Evolutionary conservation across 352 stramenopile species (phyloP).

Genomic region (Phytopythium kandeliae): DNA sequence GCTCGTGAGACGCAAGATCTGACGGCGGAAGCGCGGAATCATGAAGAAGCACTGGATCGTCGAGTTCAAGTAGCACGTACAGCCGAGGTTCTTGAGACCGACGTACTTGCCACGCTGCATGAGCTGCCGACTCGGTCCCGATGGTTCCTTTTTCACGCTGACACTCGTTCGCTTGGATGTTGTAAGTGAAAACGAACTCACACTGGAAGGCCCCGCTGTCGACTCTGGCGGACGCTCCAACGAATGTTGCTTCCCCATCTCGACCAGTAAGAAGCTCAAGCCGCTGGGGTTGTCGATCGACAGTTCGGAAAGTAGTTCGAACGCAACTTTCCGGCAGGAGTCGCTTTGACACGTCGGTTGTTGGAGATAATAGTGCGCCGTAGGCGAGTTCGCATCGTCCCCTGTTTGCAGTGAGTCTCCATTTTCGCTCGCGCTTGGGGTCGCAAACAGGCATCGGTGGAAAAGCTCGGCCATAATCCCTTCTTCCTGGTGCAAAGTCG

Average conservation of each 20-base stretch:
- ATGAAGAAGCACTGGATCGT: conserved; percentile 95
- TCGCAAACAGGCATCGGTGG: conserved; percentile 62
- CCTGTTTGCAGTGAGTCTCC: conserved; percentile 11
- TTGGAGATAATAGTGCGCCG: conserved; percentile 67
- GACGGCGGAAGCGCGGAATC: conserved; percentile 86
- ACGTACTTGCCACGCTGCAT: conserved; percentile 79
- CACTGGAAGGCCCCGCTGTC: conserved; percentile 1
- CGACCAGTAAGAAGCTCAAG: conserved; percentile 58
- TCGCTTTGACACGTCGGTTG: conserved; percentile 82
- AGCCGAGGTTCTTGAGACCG: conserved; percentile 93
- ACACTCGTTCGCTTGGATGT: conserved; percentile 43
- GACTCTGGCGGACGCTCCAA: conserved; percentile 41
- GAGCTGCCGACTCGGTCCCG: conserved; percentile 11
- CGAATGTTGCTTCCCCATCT: conserved; percentile 76
- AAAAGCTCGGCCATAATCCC: conserved; percentile 69
- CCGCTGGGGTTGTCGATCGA: conserved; percentile 55
- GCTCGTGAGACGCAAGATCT: conserved; percentile 62
- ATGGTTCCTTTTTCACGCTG: conserved; percentile 31
- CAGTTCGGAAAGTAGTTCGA: conserved; percentile 69
- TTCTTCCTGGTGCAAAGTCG: conserved; percentile 45
- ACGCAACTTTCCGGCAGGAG: conserved; percentile 63
- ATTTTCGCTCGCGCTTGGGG: conserved; percentile 22
- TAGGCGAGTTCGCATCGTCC: conserved; percentile 18
- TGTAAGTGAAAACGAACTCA: conserved; percentile 12
- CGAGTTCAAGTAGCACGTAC: conserved; percentile 95